Evolutionary conservation across 108 stramenopile genomes (phyloP), one percentile per base, ranked within the genome.

Genomic region (Cyclostephanos tholiformis): DNA sequence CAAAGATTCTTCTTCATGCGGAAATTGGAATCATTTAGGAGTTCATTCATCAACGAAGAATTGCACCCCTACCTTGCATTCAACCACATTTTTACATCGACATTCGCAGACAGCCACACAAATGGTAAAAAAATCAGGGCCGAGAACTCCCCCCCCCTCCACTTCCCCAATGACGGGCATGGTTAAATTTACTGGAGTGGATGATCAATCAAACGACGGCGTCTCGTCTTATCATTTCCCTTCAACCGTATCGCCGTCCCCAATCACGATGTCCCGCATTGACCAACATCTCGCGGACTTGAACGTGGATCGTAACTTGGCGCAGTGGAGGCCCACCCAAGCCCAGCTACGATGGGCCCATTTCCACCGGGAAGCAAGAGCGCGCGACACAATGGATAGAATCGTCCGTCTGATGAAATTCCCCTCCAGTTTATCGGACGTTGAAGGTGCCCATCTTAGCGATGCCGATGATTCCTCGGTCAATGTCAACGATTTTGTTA

Each of bases 291-390:
- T 65, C 7, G 61, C 52, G 2, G 25, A 26, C 20, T 65, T 74
- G 7, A 27, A 74, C 55, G 72, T 64, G 53, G 72, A 74, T 26
- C 72, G 53, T 56, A 74, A 56, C 55, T 29, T 63, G 10, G 27
- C 53, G 16, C 44, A 3, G 5, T 44, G 20, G 10, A 75, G 78
- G n/a, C 71, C 77, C 16, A 90, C 92, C 19, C 88, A 93, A 74
- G 89, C 88, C 10, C 92, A 93, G 61, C 71, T 93, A 0, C 87
- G 89, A 55, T 90, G 87, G 86, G 82, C 89, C 8, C 88, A 89
- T 58, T 88, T 93, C 72, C 89, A 89, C 74, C 86, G 86, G 65
- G 86, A 86, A 39, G 72, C 77, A 27, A 72, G 79, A 48, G 92
- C 88, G 3, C 59, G 64, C 13, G 73, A 75, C 35, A 84, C 88